phyloP scores from a whole-genome alignment of 768 basidiomycete genomes.

The Pseudohyphozyma bogoriensis region DNA sequence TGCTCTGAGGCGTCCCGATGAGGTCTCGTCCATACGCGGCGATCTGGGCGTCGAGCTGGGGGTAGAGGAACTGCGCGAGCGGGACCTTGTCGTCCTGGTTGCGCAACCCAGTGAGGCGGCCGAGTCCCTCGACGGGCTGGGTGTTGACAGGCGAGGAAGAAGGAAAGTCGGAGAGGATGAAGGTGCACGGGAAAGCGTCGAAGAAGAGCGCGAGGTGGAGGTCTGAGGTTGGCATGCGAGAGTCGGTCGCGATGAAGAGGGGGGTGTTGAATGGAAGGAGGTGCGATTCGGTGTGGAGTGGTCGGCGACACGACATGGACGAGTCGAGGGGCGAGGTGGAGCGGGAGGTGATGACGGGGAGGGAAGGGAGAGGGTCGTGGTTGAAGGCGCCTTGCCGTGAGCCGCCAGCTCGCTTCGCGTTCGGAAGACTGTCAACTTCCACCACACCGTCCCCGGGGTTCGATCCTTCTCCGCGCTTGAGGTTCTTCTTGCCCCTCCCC shows the following conservation, averaged over 20 bases:
- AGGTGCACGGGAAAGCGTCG: constrained; percentile 55
- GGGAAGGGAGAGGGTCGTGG: constrained; percentile 31
- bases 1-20: constrained; percentile 62
- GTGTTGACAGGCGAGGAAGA: constrained; percentile 8
- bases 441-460: too few species aligned
- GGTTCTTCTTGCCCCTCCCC: not conserved
- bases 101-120: constrained; percentile 38
- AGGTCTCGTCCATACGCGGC: constrained; percentile 50
- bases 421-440: too few species aligned
- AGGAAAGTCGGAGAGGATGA: constrained; percentile 50
- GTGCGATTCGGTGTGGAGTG: constrained; percentile 38
- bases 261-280: constrained; percentile 48
- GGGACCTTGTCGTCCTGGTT: constrained; percentile 48
- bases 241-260: constrained; percentile 59
- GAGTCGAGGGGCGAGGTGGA: constrained; percentile 35
- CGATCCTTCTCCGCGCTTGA: too few species aligned
- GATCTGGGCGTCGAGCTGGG: constrained; percentile 64
- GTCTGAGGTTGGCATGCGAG: constrained; percentile 40
- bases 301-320: constrained; percentile 41
- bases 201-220: constrained; percentile 45
- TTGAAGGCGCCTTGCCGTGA: constrained; percentile 20
- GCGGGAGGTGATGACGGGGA: constrained; percentile 28
- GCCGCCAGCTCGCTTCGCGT: not conserved
- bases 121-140: constrained; percentile 18
- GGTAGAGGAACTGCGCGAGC: constrained; percentile 47